Conservation (phyloP, 2,329 filamentous ascomycete genomes). For the Diaporthe caulivora region DNA sequence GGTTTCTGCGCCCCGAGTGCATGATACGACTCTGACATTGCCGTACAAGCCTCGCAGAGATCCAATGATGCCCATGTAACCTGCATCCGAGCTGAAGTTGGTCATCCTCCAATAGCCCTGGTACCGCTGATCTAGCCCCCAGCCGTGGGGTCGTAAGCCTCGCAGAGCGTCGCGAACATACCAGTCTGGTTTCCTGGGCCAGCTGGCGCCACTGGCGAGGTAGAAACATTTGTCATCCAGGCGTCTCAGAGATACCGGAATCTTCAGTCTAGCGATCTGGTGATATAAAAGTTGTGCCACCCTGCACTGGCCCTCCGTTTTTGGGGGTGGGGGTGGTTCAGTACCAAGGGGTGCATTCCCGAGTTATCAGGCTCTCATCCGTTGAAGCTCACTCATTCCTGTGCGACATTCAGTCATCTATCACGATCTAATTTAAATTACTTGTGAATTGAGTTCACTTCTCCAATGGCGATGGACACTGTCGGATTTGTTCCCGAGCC, state of each 20-base stretch:
- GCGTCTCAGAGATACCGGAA: too few relatives aligned
- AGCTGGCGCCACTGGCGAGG: not conserved
- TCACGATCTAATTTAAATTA: not conserved
- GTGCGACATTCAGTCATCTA: too few relatives aligned
- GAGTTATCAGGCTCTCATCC: not conserved
- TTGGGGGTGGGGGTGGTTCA: not conserved
- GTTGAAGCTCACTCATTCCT: not conserved
- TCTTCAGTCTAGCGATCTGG: too few relatives aligned
- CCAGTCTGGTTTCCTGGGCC: not conserved
- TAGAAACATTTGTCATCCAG: not conserved
- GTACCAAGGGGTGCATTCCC: not conserved
- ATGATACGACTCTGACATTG: not conserved
- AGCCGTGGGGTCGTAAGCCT: not conserved
- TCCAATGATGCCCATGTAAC: not conserved
- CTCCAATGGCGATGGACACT: not conserved
- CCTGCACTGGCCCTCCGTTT: not conserved
- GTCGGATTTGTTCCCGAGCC: conserved; percentile 4
- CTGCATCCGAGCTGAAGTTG: not conserved
- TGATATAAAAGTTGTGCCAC: not conserved
- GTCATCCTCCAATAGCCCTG: not conserved
- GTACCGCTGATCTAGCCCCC: not conserved
- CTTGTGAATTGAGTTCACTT: too few relatives aligned
- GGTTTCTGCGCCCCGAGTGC: not conserved
- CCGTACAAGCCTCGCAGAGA: too few relatives aligned
- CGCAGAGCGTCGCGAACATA: not conserved